These are phyloP conservation scores for Sporothrix variecibatus DNA, from an alignment of 2,329 filamentous ascomycete genomes.

Conservation along the genomic window DNA sequence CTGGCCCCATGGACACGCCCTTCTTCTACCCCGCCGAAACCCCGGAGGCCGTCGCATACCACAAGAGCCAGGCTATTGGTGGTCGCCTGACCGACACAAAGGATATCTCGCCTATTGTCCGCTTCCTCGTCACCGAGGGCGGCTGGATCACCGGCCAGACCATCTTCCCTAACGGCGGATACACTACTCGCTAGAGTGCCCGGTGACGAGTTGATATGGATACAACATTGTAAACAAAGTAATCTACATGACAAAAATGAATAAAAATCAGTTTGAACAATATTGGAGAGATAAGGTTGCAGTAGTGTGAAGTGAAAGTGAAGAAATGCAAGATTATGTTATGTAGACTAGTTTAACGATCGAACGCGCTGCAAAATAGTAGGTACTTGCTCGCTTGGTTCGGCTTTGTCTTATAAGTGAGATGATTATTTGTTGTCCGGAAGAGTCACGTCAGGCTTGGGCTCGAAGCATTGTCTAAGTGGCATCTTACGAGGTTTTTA, in stretches of 20 bases:
- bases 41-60: slow-evolving; percentile 46
- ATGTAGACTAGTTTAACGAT: no score
- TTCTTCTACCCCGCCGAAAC: slow-evolving; percentile 50
- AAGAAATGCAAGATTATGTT: no score
- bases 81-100: slow-evolving; percentile 45
- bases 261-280: background rate
- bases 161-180: slow-evolving; percentile 52
- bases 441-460: no score
- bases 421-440: no score
- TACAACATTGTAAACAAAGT: background rate
- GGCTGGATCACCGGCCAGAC: slow-evolving; percentile 51
- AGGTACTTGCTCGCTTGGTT: no score
- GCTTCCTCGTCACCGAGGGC: slow-evolving; percentile 48
- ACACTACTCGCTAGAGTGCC: slow-evolving; percentile 42
- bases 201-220: slow-evolving; percentile 29
- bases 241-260: background rate
- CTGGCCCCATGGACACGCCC: slow-evolving; percentile 46
- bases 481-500: no score
- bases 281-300: no score
- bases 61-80: slow-evolving; percentile 48
- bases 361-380: no score
- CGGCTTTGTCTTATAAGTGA: no score
- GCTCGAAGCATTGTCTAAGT: no score
- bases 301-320: no score
- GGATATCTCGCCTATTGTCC: slow-evolving; percentile 49